Evolutionary conservation across 1,139 yeast species (phyloP).

Genomic region (Ogataea hybrid): DNA sequence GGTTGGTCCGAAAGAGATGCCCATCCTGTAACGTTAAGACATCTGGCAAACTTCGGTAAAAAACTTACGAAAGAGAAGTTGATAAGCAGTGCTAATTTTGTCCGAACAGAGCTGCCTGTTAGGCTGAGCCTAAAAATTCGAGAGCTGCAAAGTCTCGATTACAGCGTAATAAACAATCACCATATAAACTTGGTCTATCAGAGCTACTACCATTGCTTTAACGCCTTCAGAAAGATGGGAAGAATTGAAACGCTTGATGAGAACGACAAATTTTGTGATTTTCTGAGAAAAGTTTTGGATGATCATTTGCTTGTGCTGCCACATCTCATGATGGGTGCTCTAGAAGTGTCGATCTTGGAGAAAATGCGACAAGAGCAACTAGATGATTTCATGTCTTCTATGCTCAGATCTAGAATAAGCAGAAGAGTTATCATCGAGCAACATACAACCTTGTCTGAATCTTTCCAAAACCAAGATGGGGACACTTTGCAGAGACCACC

Average conservation of each 20-base stretch:
- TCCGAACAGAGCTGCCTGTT: slow-evolving; percentile 77
- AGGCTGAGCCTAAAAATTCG: slow-evolving; percentile 77
- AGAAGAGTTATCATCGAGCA: slow-evolving; percentile 90
- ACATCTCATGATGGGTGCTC: slow-evolving; percentile 88
- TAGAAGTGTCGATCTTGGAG: slow-evolving; percentile 70
- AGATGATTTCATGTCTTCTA: slow-evolving; percentile 71
- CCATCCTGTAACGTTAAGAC: slow-evolving; percentile 84
- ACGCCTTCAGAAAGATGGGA: slow-evolving; percentile 73
- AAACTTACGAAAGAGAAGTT: slow-evolving; percentile 76
- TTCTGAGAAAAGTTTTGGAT: slow-evolving; percentile 63
- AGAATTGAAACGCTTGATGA: slow-evolving; percentile 66
- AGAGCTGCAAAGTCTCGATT: slow-evolving; percentile 77
- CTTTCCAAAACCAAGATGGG: slow-evolving; percentile 41
- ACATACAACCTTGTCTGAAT: slow-evolving; percentile 73
- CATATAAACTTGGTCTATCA: slow-evolving; percentile 88
- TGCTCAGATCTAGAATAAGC: slow-evolving; percentile 82
- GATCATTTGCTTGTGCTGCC: slow-evolving; percentile 80
- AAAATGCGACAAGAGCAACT: slow-evolving; percentile 60
- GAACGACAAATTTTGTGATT: slow-evolving; percentile 67
- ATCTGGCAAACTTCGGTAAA: slow-evolving; percentile 86
- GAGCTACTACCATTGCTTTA: slow-evolving; percentile 83
- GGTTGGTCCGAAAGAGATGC: slow-evolving; percentile 68
- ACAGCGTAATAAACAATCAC: slow-evolving; percentile 77
- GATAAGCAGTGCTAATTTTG: slow-evolving; percentile 81
- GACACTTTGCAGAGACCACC: slow-evolving; percentile 45